These are phyloP conservation scores for Solanum sejunctum DNA, from an alignment of 257 asterid species.

Conservation along the genomic window DNA sequence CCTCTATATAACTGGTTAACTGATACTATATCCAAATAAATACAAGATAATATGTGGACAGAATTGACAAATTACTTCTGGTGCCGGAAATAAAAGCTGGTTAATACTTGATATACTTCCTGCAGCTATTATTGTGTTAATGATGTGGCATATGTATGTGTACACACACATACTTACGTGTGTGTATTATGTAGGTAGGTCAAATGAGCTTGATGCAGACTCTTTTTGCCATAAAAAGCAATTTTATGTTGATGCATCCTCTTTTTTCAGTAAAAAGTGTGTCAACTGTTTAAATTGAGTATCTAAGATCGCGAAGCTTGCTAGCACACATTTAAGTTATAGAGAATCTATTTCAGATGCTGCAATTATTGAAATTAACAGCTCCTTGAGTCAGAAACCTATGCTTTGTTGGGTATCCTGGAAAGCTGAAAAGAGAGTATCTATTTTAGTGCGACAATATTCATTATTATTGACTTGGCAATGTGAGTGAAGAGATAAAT, in stretches of 20 bases:
- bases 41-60: not conserved
- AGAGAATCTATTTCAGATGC: not conserved
- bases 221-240: not conserved
- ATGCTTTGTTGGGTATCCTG: not conserved
- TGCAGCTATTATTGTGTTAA: not conserved
- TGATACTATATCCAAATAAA: not conserved
- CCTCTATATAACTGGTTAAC: not conserved
- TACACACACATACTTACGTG: not conserved
- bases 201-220: not conserved
- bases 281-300: not conserved
- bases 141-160: not conserved
- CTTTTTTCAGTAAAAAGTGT: not conserved
- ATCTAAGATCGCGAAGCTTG: not conserved
- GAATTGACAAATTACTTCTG: not conserved
- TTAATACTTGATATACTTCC: not conserved
- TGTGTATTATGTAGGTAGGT: not conserved
- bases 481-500: not conserved
- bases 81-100: not conserved
- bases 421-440: not conserved
- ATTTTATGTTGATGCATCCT: not conserved
- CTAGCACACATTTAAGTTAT: not conserved
- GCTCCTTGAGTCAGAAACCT: not conserved
- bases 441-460: not conserved
- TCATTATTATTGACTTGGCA: not conserved
- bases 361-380: not conserved